A percentile compares a stretch with the other conserved stretches of the same genome.
phyloP scores from a whole-genome alignment of 306 rosid genomes.

The Pyrus bretschneideri region DNA sequence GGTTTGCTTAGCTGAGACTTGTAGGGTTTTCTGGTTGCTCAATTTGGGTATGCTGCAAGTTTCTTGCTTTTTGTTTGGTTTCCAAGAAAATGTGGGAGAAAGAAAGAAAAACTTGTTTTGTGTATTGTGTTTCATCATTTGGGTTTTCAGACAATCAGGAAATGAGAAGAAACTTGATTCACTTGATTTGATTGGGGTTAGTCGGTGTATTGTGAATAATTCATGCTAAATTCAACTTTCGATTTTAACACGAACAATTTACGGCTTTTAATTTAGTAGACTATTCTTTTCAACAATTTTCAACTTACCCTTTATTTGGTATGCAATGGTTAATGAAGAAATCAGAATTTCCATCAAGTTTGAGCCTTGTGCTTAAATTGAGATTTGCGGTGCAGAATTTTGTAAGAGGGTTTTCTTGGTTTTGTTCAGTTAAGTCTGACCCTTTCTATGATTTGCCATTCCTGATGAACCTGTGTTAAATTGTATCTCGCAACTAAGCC shows the following conservation, averaged over 20 bases:
- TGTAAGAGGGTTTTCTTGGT: not conserved
- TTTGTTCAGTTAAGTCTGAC: not conserved
- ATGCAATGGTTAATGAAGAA: conserved; percentile 15
- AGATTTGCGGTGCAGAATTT: not conserved
- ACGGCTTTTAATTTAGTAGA: not conserved
- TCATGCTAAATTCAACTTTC: not conserved
- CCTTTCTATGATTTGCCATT: not conserved
- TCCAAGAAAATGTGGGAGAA: not conserved
- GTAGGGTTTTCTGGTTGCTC: not conserved
- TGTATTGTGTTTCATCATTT: not conserved
- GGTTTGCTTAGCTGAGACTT: conserved; percentile 7
- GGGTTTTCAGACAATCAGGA: not conserved
- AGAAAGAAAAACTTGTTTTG: not conserved
- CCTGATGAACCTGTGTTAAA: not conserved
- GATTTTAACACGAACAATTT: not conserved
- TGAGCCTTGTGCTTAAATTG: not conserved
- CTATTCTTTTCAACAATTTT: not conserved
- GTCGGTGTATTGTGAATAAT: not conserved
- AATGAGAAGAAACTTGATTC: not conserved
- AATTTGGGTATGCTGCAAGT: not conserved
- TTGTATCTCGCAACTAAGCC: not conserved
- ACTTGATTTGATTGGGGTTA: not conserved
- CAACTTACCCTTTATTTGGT: conserved; percentile 2
- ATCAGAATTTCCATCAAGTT: not conserved
- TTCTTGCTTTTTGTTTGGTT: conserved; percentile 13